Evolutionary conservation across 2,329 filamentous ascomycete genomes (phyloP).

Genomic region (Alternaria atra): DNA sequence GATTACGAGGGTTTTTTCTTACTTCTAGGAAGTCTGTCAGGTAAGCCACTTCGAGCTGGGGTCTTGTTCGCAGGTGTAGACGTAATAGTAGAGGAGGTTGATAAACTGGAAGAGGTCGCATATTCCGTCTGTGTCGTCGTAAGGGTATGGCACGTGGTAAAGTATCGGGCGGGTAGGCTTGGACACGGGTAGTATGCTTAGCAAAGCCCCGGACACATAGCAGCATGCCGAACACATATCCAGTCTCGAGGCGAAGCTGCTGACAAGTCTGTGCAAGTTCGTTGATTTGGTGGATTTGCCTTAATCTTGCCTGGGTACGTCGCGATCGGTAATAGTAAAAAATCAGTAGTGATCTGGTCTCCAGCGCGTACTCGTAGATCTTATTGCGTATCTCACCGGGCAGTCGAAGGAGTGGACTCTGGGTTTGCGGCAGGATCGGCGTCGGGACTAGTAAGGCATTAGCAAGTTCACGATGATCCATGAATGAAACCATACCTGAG

Average conservation of each 20-base stretch:
- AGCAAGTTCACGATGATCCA: rapidly evolving
- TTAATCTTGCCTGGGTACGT: no score
- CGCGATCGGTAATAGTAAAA: no score
- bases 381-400: neutral
- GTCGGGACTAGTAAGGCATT: neutral
- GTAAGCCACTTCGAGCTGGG: neutral
- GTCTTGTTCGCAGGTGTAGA: neutral
- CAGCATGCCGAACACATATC: neutral
- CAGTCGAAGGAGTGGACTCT: neutral
- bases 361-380: neutral
- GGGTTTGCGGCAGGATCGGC: neutral
- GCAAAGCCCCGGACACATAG: no score
- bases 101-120: no score
- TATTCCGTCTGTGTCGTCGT: no score
- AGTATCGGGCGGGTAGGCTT: neutral
- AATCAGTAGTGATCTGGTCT: neutral
- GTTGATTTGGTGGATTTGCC: neutral
- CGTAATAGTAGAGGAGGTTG: no score
- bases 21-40: neutral
- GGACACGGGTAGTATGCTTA: no score
- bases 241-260: neutral
- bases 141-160: no score
- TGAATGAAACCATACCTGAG: neutral
- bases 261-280: neutral
- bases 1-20: neutral